phyloP scores from a whole-genome alignment of 202 grass and related monocot species.

The Carex arenaria region DNA sequence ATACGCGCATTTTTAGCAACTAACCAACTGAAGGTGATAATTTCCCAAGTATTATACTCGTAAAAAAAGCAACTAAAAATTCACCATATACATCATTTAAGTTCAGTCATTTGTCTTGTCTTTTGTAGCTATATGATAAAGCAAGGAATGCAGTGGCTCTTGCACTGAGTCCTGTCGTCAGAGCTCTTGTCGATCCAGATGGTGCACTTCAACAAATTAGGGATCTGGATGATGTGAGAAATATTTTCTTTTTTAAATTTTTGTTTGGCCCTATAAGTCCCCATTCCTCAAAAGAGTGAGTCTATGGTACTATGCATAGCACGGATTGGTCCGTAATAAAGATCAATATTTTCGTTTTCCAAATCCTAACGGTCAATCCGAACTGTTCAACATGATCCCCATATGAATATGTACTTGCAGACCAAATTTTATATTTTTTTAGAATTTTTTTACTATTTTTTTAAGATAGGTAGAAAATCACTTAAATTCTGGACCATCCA shows the following conservation, averaged over 20 bases:
- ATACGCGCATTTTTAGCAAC: slow-evolving; percentile 90
- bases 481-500: no score
- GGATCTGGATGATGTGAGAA: slow-evolving; percentile 82
- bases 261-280: neutral
- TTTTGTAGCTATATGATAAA: slow-evolving; percentile 82
- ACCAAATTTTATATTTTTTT: no score
- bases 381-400: no score
- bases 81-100: neutral
- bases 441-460: no score
- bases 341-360: no score
- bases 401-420: no score
- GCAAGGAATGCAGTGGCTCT: slow-evolving; percentile 96
- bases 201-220: slow-evolving; percentile 93
- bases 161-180: slow-evolving; percentile 90
- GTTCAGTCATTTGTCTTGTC: slow-evolving; percentile 21
- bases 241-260: slow-evolving; percentile 1
- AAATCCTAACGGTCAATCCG: no score
- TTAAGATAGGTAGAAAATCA: no score
- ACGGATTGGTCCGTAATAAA: no score
- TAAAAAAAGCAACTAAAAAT: neutral
- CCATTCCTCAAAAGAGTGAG: neutral
- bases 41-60: slow-evolving; percentile 4
- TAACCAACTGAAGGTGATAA: slow-evolving; percentile 83
- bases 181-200: slow-evolving; percentile 90
- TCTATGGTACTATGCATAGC: no score